A percentile compares a stretch with the other conserved stretches of the same genome.
These are phyloP conservation scores for Phaffomyces opuntiae DNA, from an alignment of 805 yeast species.

Conservation along the genomic window DNA sequence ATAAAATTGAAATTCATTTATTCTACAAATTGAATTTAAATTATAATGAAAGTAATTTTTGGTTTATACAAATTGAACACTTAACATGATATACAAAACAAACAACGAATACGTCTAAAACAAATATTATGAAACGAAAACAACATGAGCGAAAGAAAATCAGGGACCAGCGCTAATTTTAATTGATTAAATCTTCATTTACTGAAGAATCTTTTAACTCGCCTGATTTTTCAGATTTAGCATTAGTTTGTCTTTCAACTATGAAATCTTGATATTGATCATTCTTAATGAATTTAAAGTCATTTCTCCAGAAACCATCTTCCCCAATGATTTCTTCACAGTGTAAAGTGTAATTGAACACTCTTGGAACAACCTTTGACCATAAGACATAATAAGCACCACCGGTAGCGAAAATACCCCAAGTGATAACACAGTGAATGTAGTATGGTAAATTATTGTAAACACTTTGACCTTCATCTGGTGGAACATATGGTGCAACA, in stretches of 20 bases:
- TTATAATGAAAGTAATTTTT: too few relatives aligned
- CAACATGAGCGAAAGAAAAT: too few relatives aligned
- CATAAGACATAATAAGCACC: slow-evolving; percentile 60
- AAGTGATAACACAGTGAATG: slow-evolving; percentile 75
- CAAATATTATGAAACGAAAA: too few relatives aligned
- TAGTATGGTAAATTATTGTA: slow-evolving; percentile 69
- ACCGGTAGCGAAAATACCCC: slow-evolving; percentile 67
- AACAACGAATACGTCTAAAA: too few relatives aligned
- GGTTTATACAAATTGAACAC: too few relatives aligned
- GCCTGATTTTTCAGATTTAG: neutral
- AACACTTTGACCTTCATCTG: slow-evolving; percentile 56
- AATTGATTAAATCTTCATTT: neutral
- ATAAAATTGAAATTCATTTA: too few relatives aligned
- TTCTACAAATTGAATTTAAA: too few relatives aligned
- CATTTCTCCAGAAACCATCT: slow-evolving; percentile 70
- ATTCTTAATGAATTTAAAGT: slow-evolving; percentile 35
- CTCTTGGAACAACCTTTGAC: slow-evolving; percentile 49
- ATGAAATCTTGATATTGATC: slow-evolving; percentile 17
- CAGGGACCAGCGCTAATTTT: neutral
- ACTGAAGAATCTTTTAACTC: too few relatives aligned
- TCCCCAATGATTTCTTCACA: slow-evolving; percentile 50
- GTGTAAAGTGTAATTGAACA: slow-evolving; percentile 45
- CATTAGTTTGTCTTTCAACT: slow-evolving; percentile 6
- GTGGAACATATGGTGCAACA: slow-evolving; percentile 77
- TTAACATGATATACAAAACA: too few relatives aligned